phyloP scores from a whole-genome alignment of 2,329 filamentous ascomycete species.

The Teratosphaeria pseudoeucalypti region DNA sequence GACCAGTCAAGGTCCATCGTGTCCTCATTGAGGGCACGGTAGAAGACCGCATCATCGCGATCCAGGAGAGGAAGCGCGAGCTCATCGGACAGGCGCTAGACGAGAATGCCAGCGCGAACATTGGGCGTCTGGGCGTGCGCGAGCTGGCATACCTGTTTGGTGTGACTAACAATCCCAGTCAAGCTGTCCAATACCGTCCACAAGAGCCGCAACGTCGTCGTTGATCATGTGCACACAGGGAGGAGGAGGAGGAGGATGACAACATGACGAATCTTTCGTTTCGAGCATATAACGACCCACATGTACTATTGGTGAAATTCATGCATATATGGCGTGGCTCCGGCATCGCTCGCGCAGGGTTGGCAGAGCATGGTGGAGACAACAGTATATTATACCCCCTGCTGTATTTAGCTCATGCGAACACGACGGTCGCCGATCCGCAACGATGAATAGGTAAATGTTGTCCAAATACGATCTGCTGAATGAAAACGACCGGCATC shows the following conservation, averaged over 20 bases:
- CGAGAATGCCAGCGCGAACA: conserved; percentile 56
- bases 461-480: background rate
- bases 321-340: background rate
- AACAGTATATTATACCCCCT: background rate
- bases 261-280: background rate
- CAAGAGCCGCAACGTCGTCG: background rate
- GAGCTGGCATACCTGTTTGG: conserved; percentile 65
- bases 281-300: background rate
- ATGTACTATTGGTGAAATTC: background rate
- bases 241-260: background rate
- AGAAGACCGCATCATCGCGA: conserved; percentile 70
- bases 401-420: background rate
- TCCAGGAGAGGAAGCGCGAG: conserved; percentile 69
- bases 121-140: conserved; percentile 54
- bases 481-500: background rate
- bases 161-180: conserved; percentile 17
- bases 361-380: background rate
- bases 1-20: conserved; percentile 67
- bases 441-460: background rate
- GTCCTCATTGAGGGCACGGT: conserved; percentile 69
- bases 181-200: conserved; percentile 13
- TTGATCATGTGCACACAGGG: background rate
- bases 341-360: background rate
- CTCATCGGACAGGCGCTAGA: conserved; percentile 72
- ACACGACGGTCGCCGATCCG: background rate